These are phyloP conservation scores for Musa acuminata DNA, from an alignment of 176 grass and related monocot genomes.

Conservation along the genomic window DNA sequence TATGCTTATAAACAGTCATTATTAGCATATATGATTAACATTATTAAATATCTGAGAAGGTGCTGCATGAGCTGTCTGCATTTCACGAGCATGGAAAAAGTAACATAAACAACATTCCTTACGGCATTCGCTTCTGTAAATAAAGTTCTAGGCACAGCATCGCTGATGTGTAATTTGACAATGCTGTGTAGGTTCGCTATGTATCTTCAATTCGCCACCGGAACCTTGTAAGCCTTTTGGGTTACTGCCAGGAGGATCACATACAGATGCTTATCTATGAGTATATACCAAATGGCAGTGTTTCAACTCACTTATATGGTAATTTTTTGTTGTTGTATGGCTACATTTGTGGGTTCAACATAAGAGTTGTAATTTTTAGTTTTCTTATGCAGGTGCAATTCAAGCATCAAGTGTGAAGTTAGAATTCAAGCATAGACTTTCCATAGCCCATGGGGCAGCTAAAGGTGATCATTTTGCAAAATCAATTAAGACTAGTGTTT, in stretches of 20 bases:
- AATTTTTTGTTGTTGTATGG: constrained; percentile 19
- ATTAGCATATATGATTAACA: too few species aligned
- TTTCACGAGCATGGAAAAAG: too few species aligned
- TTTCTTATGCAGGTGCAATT: constrained; percentile 33
- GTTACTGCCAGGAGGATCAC: constrained; percentile 74
- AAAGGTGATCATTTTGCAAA: constrained; percentile 48
- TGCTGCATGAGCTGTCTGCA: too few species aligned
- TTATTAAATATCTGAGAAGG: too few species aligned
- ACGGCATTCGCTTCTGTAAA: too few species aligned
- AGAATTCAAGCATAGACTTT: constrained; percentile 97
- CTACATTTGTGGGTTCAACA: background rate
- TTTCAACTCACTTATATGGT: constrained; percentile 86
- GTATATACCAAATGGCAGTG: constrained; percentile 79
- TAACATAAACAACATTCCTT: too few species aligned
- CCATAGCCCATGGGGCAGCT: constrained; percentile 75
- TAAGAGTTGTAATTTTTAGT: background rate
- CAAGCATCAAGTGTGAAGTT: constrained; percentile 36
- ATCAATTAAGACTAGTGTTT: constrained; percentile 12
- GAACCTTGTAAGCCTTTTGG: constrained; percentile 81
- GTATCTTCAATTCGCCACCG: constrained; percentile 64
- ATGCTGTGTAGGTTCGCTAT: constrained; percentile 39
- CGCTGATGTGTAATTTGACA: background rate
- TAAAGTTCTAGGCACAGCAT: background rate
- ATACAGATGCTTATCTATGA: constrained; percentile 93
- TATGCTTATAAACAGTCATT: too few species aligned